phyloP scores from a whole-genome alignment of 371 early-diverging fungal genomes.

The Rhizomucor pusillus region DNA sequence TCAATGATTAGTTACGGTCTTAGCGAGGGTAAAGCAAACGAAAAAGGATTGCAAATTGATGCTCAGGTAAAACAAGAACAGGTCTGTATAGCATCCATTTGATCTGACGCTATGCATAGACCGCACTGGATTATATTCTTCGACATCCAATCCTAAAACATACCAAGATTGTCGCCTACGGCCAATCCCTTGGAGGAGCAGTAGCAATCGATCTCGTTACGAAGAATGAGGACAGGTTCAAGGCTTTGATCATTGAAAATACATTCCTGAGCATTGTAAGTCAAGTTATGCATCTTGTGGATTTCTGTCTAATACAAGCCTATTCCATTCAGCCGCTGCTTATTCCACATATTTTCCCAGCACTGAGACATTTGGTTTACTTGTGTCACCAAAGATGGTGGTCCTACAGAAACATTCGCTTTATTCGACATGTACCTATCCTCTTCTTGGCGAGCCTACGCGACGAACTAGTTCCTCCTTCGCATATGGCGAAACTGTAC shows the following conservation, averaged over 20 bases:
- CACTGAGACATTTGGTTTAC: conserved; percentile 67
- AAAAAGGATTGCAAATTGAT: conserved; percentile 86
- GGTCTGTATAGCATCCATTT: background rate
- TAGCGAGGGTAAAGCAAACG: conserved; percentile 83
- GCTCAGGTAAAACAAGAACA: conserved; percentile 64
- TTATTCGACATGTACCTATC: conserved; percentile 70
- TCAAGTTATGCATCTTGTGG: background rate
- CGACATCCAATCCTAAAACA: conserved; percentile 72
- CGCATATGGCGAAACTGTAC: conserved; percentile 81
- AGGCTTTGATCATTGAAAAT: conserved; percentile 90
- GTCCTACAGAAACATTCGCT: conserved; percentile 70
- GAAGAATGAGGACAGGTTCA: conserved; percentile 70
- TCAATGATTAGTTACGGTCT: conserved; percentile 74
- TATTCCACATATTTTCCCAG: conserved; percentile 84
- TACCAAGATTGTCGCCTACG: conserved; percentile 83
- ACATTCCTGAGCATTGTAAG: conserved; percentile 88
- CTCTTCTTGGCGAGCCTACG: conserved; percentile 78
- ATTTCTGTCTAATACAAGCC: background rate
- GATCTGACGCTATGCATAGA: conserved; percentile 33
- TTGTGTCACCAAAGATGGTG: conserved; percentile 91
- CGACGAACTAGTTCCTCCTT: conserved; percentile 89
- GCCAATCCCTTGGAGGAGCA: conserved; percentile 96
- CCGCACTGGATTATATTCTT: conserved; percentile 79
- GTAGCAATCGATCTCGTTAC: conserved; percentile 86
- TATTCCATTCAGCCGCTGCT: conserved; percentile 64